A percentile compares a stretch with the other conserved stretches of the same genome.
Conservation (phyloP, 352 stramenopile species). For the Phytophthora megakarya region DNA sequence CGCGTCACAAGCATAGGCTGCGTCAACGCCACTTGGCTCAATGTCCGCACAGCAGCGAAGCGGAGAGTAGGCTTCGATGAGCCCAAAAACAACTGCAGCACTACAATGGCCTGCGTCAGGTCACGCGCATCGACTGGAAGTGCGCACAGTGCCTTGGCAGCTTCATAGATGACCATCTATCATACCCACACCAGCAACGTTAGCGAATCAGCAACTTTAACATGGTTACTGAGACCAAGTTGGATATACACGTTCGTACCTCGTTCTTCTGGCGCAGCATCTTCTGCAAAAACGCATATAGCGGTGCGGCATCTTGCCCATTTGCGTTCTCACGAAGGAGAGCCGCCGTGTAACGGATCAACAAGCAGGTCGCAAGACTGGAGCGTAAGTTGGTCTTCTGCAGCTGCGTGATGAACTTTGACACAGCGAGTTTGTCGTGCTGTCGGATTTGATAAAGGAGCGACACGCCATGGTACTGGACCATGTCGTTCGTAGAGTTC, state of each 20-base stretch:
- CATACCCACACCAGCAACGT: not conserved
- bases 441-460: slow-evolving; percentile 99
- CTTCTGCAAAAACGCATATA: slow-evolving; percentile 94
- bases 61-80: slow-evolving; percentile 95
- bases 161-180: slow-evolving; percentile 99
- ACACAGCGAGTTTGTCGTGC: slow-evolving; percentile 97
- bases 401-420: slow-evolving; percentile 93
- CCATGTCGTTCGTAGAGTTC: slow-evolving; percentile 97
- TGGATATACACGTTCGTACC: slow-evolving; percentile 29
- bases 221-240: not conserved
- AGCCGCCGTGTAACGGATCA: slow-evolving; percentile 97
- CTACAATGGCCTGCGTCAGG: slow-evolving; percentile 96
- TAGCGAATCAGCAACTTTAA: not conserved
- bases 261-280: slow-evolving; percentile 97
- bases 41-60: slow-evolving; percentile 96
- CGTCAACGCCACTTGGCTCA: slow-evolving; percentile 92
- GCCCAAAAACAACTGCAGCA: slow-evolving; percentile 95
- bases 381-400: slow-evolving; percentile 94
- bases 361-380: slow-evolving; percentile 94
- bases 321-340: slow-evolving; percentile 90
- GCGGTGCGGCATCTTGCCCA: slow-evolving; percentile 72
- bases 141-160: slow-evolving; percentile 95
- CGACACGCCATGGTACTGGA: slow-evolving; percentile 98
- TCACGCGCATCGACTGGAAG: slow-evolving; percentile 97
- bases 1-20: slow-evolving; percentile 96